Percentiles rank a stretch among this genome's conserved stretches.
phyloP scores from a whole-genome alignment of 2,329 filamentous ascomycete genomes.

The Calonectria henricotiae region DNA sequence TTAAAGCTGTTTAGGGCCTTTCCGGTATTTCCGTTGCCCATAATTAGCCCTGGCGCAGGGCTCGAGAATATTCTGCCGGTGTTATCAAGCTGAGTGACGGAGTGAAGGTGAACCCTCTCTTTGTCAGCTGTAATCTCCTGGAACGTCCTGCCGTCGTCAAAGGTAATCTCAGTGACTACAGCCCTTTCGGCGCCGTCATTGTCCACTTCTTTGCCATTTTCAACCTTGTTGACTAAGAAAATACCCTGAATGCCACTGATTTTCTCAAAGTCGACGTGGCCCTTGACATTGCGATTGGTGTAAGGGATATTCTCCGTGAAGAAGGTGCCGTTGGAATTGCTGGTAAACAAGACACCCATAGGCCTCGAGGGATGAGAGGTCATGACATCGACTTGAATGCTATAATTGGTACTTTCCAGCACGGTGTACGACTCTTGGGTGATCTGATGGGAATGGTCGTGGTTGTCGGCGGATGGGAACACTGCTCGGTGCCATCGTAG shows the following conservation, averaged over 20 bases:
- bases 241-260: conserved; percentile 93
- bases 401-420: conserved; percentile 96
- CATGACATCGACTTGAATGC: conserved; percentile 96
- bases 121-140: conserved; percentile 79
- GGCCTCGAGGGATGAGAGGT: conserved; percentile 75
- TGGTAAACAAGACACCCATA: conserved; percentile 93
- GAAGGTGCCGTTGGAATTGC: conserved; percentile 97
- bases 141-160: conserved; percentile 94
- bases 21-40: conserved; percentile 95
- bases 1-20: conserved; percentile 79
- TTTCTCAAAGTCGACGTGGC: conserved; percentile 95
- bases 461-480: conserved; percentile 84
- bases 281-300: conserved; percentile 85
- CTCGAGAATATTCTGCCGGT: conserved; percentile 92
- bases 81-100: conserved; percentile 88
- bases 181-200: conserved; percentile 74
- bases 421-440: conserved; percentile 93
- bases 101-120: conserved; percentile 88
- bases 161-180: conserved; percentile 87
- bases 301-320: conserved; percentile 94
- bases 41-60: conserved; percentile 91
- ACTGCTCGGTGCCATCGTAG: conserved; percentile 91
- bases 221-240: conserved; percentile 89
- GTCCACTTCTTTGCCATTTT: conserved; percentile 86
- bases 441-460: conserved; percentile 78